Percentiles rank a stretch among this genome's conserved stretches.
These are phyloP conservation scores for Leccinum subrobustum DNA, from an alignment of 1,284 basidiomycete species.

Conservation along the genomic window DNA sequence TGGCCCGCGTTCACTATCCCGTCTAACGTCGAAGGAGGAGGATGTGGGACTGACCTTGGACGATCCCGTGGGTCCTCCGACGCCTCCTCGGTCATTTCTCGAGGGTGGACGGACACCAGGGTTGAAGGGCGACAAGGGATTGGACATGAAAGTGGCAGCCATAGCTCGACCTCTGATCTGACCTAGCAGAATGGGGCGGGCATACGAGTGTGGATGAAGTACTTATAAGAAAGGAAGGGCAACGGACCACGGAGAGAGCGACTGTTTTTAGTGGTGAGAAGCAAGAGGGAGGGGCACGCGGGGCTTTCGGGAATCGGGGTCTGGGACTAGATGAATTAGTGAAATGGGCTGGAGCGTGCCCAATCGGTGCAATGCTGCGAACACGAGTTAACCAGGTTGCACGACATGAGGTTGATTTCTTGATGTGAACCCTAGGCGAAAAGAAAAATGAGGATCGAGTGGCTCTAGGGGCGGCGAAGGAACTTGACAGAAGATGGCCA, in stretches of 20 bases:
- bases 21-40: conserved; percentile 1
- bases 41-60: conserved; percentile 29
- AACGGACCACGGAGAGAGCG: conserved; percentile 26
- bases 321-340: conserved; percentile 29
- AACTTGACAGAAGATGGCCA: conserved; percentile 21
- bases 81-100: conserved; percentile 30
- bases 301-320: conserved; percentile 29
- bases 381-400: conserved; percentile 39
- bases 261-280: conserved; percentile 32
- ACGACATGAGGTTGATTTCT: conserved; percentile 35
- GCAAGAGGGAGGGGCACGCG: conserved; percentile 22
- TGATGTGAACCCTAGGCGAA: conserved; percentile 34
- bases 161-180: conserved; percentile 26
- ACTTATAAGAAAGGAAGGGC: conserved; percentile 27
- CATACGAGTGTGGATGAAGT: conserved; percentile 22
- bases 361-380: conserved; percentile 31
- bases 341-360: conserved; percentile 27
- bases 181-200: conserved; percentile 24
- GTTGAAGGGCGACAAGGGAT: conserved; percentile 31
- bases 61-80: conserved; percentile 24
- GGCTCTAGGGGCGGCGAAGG: conserved; percentile 33
- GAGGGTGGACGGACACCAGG: conserved; percentile 32
- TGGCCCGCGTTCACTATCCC: conserved; percentile 17
- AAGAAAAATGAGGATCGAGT: conserved; percentile 36
- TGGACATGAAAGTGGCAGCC: conserved; percentile 32